These are phyloP conservation scores for Tolypocladium paradoxum DNA, from an alignment of 2,329 filamentous ascomycete species.

Conservation along the genomic window DNA sequence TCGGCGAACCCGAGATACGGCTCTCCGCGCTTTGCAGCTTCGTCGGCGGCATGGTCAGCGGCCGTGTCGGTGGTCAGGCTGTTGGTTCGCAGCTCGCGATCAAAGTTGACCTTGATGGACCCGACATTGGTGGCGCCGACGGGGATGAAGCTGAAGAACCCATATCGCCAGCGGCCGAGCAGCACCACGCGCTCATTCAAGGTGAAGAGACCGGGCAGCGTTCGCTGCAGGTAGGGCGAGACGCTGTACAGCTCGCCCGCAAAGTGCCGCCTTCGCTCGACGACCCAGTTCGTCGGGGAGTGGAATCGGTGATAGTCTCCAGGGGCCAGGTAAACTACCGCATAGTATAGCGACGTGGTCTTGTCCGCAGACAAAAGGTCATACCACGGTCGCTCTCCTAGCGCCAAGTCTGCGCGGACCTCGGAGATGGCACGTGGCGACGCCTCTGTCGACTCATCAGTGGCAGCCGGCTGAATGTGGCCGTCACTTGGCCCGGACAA, in stretches of 20 bases:
- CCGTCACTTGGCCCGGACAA: constrained; percentile 58
- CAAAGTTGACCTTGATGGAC: constrained; percentile 94
- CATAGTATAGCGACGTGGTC: constrained; percentile 76
- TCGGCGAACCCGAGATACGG: constrained; percentile 85
- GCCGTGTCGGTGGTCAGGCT: constrained; percentile 85
- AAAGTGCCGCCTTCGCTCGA: constrained; percentile 90
- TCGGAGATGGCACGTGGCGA: constrained; percentile 66
- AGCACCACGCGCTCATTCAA: constrained; percentile 93
- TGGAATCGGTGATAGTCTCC: constrained; percentile 99
- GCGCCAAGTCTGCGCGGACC: constrained; percentile 73
- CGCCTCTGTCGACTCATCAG: constrained; percentile 60
- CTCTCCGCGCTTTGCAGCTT: constrained; percentile 65
- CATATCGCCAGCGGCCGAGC: constrained; percentile 88
- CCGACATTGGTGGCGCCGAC: constrained; percentile 97
- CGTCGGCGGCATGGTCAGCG: constrained; percentile 74
- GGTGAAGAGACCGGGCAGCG: constrained; percentile 86
- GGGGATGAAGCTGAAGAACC: constrained; percentile 92
- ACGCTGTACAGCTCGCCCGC: constrained; percentile 93
- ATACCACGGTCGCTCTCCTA: constrained; percentile 62
- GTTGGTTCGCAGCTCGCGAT: constrained; percentile 87
- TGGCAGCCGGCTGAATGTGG: constrained; percentile 37
- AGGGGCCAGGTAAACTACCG: constrained; percentile 88
- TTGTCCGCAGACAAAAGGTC: constrained; percentile 50
- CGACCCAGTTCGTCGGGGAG: constrained; percentile 90
- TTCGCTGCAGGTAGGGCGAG: constrained; percentile 87